Evolutionary conservation across 2,329 filamentous ascomycete species (phyloP), one percentile per base, ranked within the genome.

Genomic region (Colletotrichum lindemuthianum): DNA sequence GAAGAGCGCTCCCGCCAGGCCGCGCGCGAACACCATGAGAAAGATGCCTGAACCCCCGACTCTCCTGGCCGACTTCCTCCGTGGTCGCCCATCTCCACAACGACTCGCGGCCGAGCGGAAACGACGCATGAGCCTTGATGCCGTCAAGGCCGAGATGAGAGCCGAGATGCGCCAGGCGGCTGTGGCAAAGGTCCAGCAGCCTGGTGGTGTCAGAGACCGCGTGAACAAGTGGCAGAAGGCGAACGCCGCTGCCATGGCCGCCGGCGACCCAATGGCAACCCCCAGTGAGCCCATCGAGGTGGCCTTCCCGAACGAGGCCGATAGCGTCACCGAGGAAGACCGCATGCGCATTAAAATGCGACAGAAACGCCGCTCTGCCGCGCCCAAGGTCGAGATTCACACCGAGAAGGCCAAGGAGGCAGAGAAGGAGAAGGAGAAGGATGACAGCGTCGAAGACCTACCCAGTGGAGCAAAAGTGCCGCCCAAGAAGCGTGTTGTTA

Each of bases 401-500:
- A 76, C 74, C 69, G 54, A 74, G 60, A 67, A 76, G 64, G 67
- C 69, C 68, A 69, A 67, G 67, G 24, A 24, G 24, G 24, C 24
- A 24, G 24, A 24, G 24, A 24, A 24, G 5, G 24, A 24, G 1
- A 24, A 24, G 24, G 59, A 70, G 37, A 69, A 71, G 36, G 60
- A 70, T 7, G 75, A 69, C 61, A 53, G 65, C 32, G 55, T 60
- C 49, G 63, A 68, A 49, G 61, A 69, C 13, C 48, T 63, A 65
- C 61, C 70, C 56, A 56, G 57, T 37, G 75, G 77, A 52, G 43
- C 83, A 78, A 73, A 88, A 56, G 76, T 82, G 53, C 87, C 92
- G 49, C 95, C 95, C 13, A 93, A 92, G 79, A 97, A 97, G 83
- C 88, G 94, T 68, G 92, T 98, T 58, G 88, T 97, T 66, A 97